phyloP scores from a whole-genome alignment of 108 stramenopile genomes.

The Craspedostauros australis region DNA sequence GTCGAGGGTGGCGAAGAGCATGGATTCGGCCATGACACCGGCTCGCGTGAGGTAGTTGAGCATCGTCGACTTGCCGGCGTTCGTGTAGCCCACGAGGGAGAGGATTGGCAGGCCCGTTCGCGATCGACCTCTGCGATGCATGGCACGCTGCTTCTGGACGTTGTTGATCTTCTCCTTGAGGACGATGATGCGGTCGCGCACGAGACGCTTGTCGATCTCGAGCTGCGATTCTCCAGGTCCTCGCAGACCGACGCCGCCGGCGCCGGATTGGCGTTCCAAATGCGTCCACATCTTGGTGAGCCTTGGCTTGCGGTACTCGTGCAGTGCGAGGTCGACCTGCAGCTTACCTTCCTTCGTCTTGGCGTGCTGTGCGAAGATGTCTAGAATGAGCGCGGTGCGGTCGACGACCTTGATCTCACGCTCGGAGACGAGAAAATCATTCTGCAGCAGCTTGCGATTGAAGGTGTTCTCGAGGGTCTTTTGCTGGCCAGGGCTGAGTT shows the following conservation, averaged over 20 bases:
- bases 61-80: constrained; percentile 91
- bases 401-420: constrained; percentile 83
- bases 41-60: constrained; percentile 88
- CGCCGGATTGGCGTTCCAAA: constrained; percentile 88
- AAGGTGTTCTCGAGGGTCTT: constrained; percentile 77
- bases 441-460: constrained; percentile 68
- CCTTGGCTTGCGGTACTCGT: constrained; percentile 90
- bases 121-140: constrained; percentile 68
- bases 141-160: constrained; percentile 82
- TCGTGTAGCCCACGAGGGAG: constrained; percentile 93
- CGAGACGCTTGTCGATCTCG: constrained; percentile 90
- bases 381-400: constrained; percentile 93
- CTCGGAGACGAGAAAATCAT: constrained; percentile 63
- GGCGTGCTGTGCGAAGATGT: constrained; percentile 96
- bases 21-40: constrained; percentile 92
- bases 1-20: constrained; percentile 95
- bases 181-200: constrained; percentile 86
- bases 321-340: constrained; percentile 91
- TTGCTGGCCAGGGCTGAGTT: constrained; percentile 92
- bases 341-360: constrained; percentile 90
- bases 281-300: constrained; percentile 96
- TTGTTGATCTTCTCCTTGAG: constrained; percentile 87
- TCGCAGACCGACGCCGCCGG: constrained; percentile 88
- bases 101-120: constrained; percentile 80
- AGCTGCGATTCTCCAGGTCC: constrained; percentile 94